Base-by-base conservation (phyloP, 441 rosid species). In the Geranium incanum region DNA sequence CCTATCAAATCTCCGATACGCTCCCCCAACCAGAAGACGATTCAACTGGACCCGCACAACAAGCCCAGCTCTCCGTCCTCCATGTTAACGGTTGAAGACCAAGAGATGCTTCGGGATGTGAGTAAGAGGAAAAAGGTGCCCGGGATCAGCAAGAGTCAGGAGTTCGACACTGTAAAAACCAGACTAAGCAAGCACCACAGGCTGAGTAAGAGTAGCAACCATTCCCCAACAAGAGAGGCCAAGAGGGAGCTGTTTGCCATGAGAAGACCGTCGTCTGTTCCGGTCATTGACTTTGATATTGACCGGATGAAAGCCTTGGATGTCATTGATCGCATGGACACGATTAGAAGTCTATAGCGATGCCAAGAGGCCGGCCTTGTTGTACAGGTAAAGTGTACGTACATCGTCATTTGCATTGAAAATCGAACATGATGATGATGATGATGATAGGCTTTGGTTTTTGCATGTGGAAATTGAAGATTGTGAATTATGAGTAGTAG, bases 71-170 rank as follows among this genome's bases (percentile, higher is more conserved):
- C 79, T 66, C 70, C 80, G 15, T 60, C 62, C 36, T 3, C 73
- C 13, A 11, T 12, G 21, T 72, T 85, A 68, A 84, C 87, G 9
- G 13, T 33, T 0, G 88, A 86, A 52, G 93, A 88, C 43, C 71
- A 69, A 66, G 78, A 81, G 55, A 70, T 83, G 78, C 69, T 86
- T 69, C 74, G 78, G 69, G 81, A 81, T 59, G 78, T 70, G 36
- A 70, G 72, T 73, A 75, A 55, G 73, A 84, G 72, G 64, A 77
- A 75, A 67, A 75, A 74, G 48, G 52, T 55, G 67, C 79, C n/a
- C 19, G 83, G 82, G 66, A 77, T 77, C 60, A 88, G 90, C 78
- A 86, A 86, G 81, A 86, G 88, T 69, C 81, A 76, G 48, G 93
- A 88, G 68, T 87, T 87, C 0, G 87, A 87, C 64, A 66, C 68